These are phyloP conservation scores for Pythium rishiriense DNA, from an alignment of 352 stramenopile genomes.

Conservation along the genomic window DNA sequence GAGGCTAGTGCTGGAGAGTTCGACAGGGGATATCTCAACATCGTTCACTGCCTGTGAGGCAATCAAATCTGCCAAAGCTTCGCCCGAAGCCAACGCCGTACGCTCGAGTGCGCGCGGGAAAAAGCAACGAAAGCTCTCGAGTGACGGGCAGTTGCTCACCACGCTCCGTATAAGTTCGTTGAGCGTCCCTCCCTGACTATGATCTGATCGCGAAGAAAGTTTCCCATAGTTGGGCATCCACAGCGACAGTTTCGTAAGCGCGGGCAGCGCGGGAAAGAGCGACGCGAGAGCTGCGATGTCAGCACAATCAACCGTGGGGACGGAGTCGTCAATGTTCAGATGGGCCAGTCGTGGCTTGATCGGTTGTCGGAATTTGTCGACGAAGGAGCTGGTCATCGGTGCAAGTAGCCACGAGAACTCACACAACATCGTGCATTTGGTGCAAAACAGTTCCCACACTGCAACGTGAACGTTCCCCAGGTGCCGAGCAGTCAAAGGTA, in stretches of 20 bases:
- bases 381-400: neutral
- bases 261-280: neutral
- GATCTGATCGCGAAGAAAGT: neutral
- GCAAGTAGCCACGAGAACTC: slow-evolving; percentile 2
- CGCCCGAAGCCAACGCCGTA: neutral
- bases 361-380: neutral
- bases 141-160: neutral
- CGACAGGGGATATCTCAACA: neutral
- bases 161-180: neutral
- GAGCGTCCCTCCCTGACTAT: neutral
- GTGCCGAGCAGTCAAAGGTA: neutral
- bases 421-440: neutral
- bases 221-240: slow-evolving; percentile 8
- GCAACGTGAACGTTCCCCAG: neutral
- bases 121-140: neutral
- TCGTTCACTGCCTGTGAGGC: neutral
- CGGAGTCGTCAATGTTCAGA: neutral
- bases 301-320: neutral
- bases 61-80: neutral
- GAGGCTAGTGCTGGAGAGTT: neutral
- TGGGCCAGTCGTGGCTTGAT: neutral
- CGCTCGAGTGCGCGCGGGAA: neutral
- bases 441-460: neutral
- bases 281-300: neutral
- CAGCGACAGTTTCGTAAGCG: neutral